phyloP scores from a whole-genome alignment of 2,329 filamentous ascomycete genomes.

The Trichoderma sp. region DNA sequence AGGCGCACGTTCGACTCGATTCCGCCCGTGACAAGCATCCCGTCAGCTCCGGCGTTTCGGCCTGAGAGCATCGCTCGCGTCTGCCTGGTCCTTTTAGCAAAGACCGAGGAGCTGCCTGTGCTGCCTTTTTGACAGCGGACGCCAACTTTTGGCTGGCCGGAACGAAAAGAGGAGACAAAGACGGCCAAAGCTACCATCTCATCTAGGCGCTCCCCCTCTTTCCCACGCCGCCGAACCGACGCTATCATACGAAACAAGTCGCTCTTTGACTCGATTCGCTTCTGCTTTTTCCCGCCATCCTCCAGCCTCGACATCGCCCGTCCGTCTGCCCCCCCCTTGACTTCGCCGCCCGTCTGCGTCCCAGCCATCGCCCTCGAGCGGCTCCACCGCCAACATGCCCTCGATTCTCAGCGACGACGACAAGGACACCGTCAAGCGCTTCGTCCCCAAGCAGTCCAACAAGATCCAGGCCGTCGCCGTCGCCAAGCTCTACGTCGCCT shows the following conservation, averaged over 20 bases:
- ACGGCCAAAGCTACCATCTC: conserved; percentile 17
- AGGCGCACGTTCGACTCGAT: conserved; percentile 17
- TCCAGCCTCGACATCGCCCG: neutral
- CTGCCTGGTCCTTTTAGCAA: conserved; percentile 14
- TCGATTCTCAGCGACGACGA: conserved; percentile 85
- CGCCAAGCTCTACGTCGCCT: conserved; percentile 88
- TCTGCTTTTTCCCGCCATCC: neutral
- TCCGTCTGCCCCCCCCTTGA: neutral
- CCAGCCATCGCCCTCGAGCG: conserved; percentile 17
- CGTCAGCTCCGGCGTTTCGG: conserved; percentile 5
- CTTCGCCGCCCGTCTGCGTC: conserved; percentile 5
- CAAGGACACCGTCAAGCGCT: conserved; percentile 94
- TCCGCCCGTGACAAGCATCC: neutral
- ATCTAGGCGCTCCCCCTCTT: conserved; percentile 27
- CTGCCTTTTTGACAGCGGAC: conserved; percentile 28
- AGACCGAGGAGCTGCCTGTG: conserved; percentile 2
- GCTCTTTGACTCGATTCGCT: conserved; percentile 8
- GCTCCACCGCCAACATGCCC: conserved; percentile 50
- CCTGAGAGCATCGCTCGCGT: conserved; percentile 19
- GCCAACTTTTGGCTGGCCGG: conserved; percentile 24
- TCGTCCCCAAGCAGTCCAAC: conserved; percentile 90
- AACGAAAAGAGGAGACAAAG: conserved; percentile 23
- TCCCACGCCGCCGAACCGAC: conserved; percentile 25
- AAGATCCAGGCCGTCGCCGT: conserved; percentile 97
- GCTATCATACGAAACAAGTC: conserved; percentile 6